Evolutionary conservation across 352 stramenopile species (phyloP).

Genomic region (Pythium monospermum): DNA sequence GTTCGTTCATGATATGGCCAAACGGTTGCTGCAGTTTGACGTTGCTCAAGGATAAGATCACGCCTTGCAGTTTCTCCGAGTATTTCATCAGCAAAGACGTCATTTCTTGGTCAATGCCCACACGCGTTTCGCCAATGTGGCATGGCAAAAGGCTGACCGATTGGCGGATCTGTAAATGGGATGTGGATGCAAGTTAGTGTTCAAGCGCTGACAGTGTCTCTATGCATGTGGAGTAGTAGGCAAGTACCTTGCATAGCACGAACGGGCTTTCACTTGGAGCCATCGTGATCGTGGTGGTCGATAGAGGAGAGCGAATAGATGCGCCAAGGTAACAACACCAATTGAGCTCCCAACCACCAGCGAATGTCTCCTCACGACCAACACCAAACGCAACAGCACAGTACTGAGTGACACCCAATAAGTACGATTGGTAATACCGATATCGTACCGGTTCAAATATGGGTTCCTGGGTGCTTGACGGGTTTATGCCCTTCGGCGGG

Average conservation of each 20-base stretch:
- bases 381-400: too few species aligned
- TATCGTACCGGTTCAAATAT: constrained; percentile 4
- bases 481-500: too few species aligned
- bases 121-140: constrained; percentile 54
- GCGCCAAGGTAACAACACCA: not conserved
- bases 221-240: not conserved
- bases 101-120: constrained; percentile 74
- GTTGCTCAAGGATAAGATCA: constrained; percentile 71
- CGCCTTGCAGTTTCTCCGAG: constrained; percentile 63
- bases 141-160: constrained; percentile 71
- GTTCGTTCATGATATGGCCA: constrained; percentile 79
- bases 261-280: constrained; percentile 29
- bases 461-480: constrained; percentile 8
- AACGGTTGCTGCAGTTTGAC: constrained; percentile 49
- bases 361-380: constrained; percentile 18
- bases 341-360: constrained; percentile 14
- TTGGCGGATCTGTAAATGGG: constrained; percentile 36
- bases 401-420: too few species aligned
- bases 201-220: not conserved
- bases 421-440: constrained; percentile 7
- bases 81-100: constrained; percentile 75
- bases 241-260: constrained; percentile 48
- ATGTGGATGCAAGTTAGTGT: not conserved
- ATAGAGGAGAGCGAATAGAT: too few species aligned
- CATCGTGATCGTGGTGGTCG: too few species aligned